Evolutionary conservation across 345 rosid genomes (phyloP).

Genomic region (rapeseed (Brassica napus)): Da-Ae NC_063451.1:7938501-7939000

Average conservation of each 20-base stretch:
- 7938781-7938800: not conserved
- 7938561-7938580: not conserved
- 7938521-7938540: conserved; percentile 30
- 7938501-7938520: conserved; percentile 12
- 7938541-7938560: conserved; percentile 12
- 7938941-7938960: not conserved
- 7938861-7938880: not conserved
- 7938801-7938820: too few species aligned
- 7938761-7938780: not conserved
- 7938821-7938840: too few species aligned
- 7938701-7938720: not conserved
- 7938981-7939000: not conserved
- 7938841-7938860: not conserved
- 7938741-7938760: too few species aligned
- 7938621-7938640: not conserved
- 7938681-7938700: conserved; percentile 9
- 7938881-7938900: not conserved
- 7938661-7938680: not conserved
- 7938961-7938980: not conserved
- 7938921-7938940: not conserved
- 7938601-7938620: not conserved
- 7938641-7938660: conserved; percentile 11
- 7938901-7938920: not conserved
- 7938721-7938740: not conserved
- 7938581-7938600: not conserved